phyloP scores from a whole-genome alignment of 116 monocot genomes.

The Dioscorea cayenensis region DNA sequence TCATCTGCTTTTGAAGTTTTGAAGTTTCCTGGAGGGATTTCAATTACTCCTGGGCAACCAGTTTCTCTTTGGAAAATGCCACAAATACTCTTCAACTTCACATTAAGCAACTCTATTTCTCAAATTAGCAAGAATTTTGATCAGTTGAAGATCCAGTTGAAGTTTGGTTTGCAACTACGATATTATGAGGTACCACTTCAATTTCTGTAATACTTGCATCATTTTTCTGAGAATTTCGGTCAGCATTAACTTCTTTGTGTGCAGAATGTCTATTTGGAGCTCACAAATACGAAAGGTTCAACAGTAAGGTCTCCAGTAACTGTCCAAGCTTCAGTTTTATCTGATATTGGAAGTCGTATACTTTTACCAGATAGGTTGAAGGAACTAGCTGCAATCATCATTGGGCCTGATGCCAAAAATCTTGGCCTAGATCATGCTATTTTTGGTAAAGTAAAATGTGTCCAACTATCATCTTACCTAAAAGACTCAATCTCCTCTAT shows the following conservation, averaged over 20 bases:
- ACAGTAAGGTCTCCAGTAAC: conserved; percentile 45
- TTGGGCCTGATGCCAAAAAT: conserved; percentile 34
- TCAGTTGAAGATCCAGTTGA: conserved; percentile 55
- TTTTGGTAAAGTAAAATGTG: conserved; percentile 64
- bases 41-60: conserved; percentile 46
- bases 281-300: conserved; percentile 65
- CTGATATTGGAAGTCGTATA: conserved; percentile 41
- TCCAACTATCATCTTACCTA: conserved; percentile 57
- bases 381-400: conserved; percentile 56
- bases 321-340: conserved; percentile 57
- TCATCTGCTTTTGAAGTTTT: conserved; percentile 53
- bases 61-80: conserved; percentile 58
- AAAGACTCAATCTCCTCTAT: conserved; percentile 37
- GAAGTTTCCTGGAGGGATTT: conserved; percentile 73
- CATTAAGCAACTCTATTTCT: conserved; percentile 42
- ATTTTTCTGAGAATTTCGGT: neutral
- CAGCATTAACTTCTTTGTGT: neutral
- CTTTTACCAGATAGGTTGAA: conserved; percentile 42
- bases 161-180: conserved; percentile 54
- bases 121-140: conserved; percentile 47
- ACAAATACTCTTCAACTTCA: conserved; percentile 58
- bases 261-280: conserved; percentile 70
- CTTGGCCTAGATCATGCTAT: conserved; percentile 62
- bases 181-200: conserved; percentile 43
- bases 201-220: neutral